Base-by-base conservation (phyloP, 768 basidiomycete genomes). In the Termitomyces sp. region DNA sequence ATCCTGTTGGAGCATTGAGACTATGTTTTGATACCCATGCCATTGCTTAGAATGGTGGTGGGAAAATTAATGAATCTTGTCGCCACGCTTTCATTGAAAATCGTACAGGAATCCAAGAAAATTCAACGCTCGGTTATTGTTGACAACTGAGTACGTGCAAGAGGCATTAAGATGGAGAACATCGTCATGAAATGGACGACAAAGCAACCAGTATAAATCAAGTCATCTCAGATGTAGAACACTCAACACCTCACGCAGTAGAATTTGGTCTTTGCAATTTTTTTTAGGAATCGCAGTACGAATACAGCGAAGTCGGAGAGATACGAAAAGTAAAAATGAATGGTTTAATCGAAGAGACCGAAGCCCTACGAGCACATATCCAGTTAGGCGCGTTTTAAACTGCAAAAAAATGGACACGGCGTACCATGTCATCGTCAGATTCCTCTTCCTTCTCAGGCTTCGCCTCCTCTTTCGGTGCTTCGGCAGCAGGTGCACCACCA, bases 361-460 rank as follows among this genome's bases (percentile, higher is more conserved):
- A 96, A 95, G 81, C 94, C 94, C 94, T 93, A 63, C 9, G 6
- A 36, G 55, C 32, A 56, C 32, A 50, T 6, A 57, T 20, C 33
- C 54, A 49, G 23, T 58, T 13, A 52, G 41, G 5, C 4, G 10
- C 13, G 26, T n/a, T 3, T 32, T 1, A 3, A 33, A 56, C 20
- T 56, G n/a, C 7, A 16, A 14, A 40, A 23, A 13, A 59, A 55
- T 12, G 26, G 12, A 41, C 16, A 41, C 3, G 14, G 75, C 86
- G 60, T 64, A 91, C 89, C 90, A 92, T 90, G 71, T 93, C 91
- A 60, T 95, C 95, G 74, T 92, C 90, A 57, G 87, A 90, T 70
- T 93, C 91, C 71, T 92, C 88, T 80, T 93, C 86, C 78, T 91
- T 87, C 71, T 93, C 89, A 76, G 91, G 84, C 76, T 91, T 84